These are phyloP conservation scores for Calonectria naviculata DNA, from an alignment of 2,329 filamentous ascomycete species.

Conservation along the genomic window DNA sequence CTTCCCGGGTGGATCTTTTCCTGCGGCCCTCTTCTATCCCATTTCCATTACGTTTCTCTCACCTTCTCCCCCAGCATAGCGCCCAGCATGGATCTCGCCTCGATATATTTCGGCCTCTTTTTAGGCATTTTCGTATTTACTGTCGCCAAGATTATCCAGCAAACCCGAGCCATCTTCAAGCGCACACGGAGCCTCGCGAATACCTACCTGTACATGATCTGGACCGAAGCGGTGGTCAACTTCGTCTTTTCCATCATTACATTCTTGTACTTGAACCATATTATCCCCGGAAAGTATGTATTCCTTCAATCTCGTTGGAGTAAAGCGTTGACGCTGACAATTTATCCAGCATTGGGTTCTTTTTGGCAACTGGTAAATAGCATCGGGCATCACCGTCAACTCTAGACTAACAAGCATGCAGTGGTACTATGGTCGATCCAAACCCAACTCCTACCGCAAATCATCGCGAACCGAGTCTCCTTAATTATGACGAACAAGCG, in stretches of 20 bases:
- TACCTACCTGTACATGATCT: constrained; percentile 42
- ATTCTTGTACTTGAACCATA: constrained; percentile 35
- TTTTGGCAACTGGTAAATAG: constrained; percentile 5
- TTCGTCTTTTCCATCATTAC: constrained; percentile 40
- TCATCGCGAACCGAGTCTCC: constrained; percentile 56
- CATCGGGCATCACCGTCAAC: neutral
- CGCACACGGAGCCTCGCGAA: constrained; percentile 29
- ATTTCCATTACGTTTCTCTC: neutral
- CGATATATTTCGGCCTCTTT: constrained; percentile 40
- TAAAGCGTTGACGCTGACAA: neutral
- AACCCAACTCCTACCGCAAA: constrained; percentile 56
- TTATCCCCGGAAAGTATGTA: constrained; percentile 25
- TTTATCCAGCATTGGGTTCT: constrained; percentile 18
- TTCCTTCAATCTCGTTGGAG: fast-evolving
- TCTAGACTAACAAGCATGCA: neutral
- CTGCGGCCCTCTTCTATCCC: neutral
- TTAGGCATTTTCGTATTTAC: constrained; percentile 41
- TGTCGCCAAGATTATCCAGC: constrained; percentile 33
- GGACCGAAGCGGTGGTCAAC: constrained; percentile 39
- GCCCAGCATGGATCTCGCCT: constrained; percentile 29
- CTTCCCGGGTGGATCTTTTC: neutral
- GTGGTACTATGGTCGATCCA: constrained; percentile 35
- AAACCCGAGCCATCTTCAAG: constrained; percentile 35
- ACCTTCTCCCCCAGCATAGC: neutral
- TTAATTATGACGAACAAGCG: constrained; percentile 52